phyloP scores from a whole-genome alignment of 192 early-diverging fungal species.

The Obelidium mucronatum region DNA sequence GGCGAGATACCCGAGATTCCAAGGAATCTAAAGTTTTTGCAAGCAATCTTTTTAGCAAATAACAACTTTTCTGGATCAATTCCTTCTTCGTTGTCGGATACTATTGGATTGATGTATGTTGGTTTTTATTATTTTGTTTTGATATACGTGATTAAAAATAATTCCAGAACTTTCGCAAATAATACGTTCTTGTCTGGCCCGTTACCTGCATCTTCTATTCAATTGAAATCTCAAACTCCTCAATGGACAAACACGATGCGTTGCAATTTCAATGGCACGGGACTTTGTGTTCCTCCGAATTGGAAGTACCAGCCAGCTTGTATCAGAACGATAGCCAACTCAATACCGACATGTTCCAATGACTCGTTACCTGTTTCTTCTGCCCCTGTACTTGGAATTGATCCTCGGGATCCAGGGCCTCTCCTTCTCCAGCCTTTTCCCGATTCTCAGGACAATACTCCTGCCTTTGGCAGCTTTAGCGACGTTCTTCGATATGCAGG shows the following conservation, averaged over 20 bases:
- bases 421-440: background rate
- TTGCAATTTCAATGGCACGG: conserved; percentile 17
- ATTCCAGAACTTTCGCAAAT: background rate
- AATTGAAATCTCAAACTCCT: background rate
- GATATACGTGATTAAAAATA: background rate
- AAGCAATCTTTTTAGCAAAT: background rate
- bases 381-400: background rate
- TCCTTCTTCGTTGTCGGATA: conserved; percentile 22
- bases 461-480: background rate
- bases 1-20: conserved; percentile 17
- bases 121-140: background rate
- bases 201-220: background rate
- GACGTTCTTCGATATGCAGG: background rate
- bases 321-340: background rate
- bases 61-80: conserved; percentile 26
- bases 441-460: background rate
- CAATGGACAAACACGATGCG: conserved; percentile 15
- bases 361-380: background rate
- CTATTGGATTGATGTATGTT: background rate
- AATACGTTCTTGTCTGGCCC: conserved; percentile 23
- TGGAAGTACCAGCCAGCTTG: conserved; percentile 27
- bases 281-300: background rate
- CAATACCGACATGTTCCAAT: conserved; percentile 16
- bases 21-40: too few species aligned
- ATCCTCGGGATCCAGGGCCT: background rate